A percentile compares a stretch with the other conserved stretches of the same genome.
Evolutionary conservation across 164 flowering plant genomes (phyloP).

Genomic region (Stephania japonica): DNA sequence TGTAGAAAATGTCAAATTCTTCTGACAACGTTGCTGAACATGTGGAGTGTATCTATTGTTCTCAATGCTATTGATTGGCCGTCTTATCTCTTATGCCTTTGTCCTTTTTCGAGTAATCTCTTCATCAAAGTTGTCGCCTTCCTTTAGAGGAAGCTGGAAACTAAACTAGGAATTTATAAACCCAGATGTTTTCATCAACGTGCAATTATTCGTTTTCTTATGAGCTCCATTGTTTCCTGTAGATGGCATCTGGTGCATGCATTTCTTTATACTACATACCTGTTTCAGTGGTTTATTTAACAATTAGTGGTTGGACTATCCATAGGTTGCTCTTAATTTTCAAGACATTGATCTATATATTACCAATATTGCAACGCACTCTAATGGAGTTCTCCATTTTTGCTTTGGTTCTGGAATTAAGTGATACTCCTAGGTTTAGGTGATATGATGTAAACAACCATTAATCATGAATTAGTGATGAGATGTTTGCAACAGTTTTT

Average conservation of each 20-base stretch:
- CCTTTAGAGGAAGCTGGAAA: neutral
- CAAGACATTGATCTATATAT: neutral
- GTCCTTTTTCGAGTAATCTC: neutral
- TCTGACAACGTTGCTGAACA: no score
- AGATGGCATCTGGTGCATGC: neutral
- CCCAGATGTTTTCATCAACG: no score
- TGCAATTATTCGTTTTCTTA: no score
- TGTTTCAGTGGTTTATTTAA: neutral
- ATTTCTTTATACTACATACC: neutral
- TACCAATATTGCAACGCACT: neutral
- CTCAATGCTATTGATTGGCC: neutral
- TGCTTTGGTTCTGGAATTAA: neutral
- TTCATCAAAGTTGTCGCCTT: neutral
- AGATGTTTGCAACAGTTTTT: neutral
- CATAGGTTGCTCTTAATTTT: neutral
- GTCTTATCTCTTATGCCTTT: neutral
- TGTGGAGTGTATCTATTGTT: no score
- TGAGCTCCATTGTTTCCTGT: no score
- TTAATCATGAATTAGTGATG: neutral
- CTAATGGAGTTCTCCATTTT: neutral
- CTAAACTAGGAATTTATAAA: no score
- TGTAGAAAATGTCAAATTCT: no score
- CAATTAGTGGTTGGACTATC: neutral
- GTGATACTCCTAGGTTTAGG: neutral
- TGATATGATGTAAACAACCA: neutral